Evolutionary conservation across 2,329 filamentous ascomycete species (phyloP).

Genomic region (Ascochyta lentis): DNA sequence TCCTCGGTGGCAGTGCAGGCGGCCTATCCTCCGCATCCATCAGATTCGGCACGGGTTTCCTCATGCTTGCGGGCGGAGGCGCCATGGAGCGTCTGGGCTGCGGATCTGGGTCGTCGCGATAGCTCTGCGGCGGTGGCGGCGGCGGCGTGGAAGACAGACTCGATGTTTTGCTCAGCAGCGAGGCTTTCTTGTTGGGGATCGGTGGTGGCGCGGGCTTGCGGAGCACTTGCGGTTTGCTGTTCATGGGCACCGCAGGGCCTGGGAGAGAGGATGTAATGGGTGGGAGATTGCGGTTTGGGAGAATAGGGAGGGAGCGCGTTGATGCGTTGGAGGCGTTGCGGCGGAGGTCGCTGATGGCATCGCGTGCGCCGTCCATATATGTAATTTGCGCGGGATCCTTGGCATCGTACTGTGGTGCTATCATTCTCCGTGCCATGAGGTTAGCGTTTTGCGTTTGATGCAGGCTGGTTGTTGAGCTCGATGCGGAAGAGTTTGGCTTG

Average conservation of each 20-base stretch:
- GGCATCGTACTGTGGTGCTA: conserved; percentile 39
- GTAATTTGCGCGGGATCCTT: conserved; percentile 28
- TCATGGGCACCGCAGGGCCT: background rate
- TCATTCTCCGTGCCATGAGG: conserved; percentile 38
- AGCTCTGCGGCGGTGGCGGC: conserved; percentile 23
- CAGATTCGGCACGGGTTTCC: conserved; percentile 29
- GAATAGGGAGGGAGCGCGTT: conserved; percentile 39
- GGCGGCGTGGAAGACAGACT: conserved; percentile 12
- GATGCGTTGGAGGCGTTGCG: conserved; percentile 37
- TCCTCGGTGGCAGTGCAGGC: conserved; percentile 43
- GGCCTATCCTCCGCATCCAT: conserved; percentile 27
- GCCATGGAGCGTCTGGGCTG: conserved; percentile 37
- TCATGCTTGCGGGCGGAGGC: conserved; percentile 16
- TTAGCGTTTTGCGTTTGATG: conserved; percentile 24
- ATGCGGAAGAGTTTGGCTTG: conserved; percentile 9
- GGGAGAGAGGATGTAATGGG: conserved; percentile 10
- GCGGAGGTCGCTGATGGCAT: conserved; percentile 27
- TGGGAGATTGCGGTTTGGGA: conserved; percentile 15
- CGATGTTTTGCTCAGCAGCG: conserved; percentile 28
- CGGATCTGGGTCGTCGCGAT: conserved; percentile 29
- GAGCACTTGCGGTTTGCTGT: conserved; percentile 31
- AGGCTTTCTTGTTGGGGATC: conserved; percentile 44
- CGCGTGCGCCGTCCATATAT: conserved; percentile 30
- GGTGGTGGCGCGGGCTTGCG: conserved; percentile 45
- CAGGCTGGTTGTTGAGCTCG: conserved; percentile 31